Percentiles rank a stretch among this genome's conserved stretches.
These are phyloP conservation scores for Aureobasidium uvarum DNA, from an alignment of 2,329 filamentous ascomycete genomes.

Conservation along the genomic window DNA sequence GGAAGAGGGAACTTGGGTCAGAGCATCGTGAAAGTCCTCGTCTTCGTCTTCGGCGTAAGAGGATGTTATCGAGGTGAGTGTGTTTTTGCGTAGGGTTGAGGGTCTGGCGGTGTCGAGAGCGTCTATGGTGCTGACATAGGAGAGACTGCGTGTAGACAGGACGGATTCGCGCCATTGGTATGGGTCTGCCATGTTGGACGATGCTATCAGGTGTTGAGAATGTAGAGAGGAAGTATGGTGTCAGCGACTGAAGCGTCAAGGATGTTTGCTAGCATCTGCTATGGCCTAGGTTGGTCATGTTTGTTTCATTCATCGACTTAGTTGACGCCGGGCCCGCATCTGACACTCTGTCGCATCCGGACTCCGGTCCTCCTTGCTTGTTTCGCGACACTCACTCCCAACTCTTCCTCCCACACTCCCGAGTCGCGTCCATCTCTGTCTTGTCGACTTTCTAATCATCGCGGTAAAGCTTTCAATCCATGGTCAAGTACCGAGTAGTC, in stretches of 20 bases:
- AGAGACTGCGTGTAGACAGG: constrained; percentile 39
- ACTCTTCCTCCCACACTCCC: background rate
- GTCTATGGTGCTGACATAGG: constrained; percentile 36
- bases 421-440: background rate
- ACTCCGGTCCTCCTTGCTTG: background rate
- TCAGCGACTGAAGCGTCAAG: background rate
- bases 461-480: background rate
- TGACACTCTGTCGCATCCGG: no score
- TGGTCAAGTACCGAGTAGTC: background rate
- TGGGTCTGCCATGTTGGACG: constrained; percentile 19
- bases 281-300: background rate
- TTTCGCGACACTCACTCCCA: background rate
- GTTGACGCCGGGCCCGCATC: no score
- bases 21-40: constrained; percentile 31
- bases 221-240: background rate
- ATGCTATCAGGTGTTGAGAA: background rate
- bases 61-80: constrained; percentile 29
- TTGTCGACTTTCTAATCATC: background rate
- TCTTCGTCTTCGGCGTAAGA: constrained; percentile 26
- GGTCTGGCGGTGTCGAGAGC: constrained; percentile 13
- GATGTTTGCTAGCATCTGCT: background rate
- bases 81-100: constrained; percentile 32
- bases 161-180: constrained; percentile 36
- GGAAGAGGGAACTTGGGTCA: constrained; percentile 11
- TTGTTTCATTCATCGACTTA: background rate